Evolutionary conservation across 83 land plant species (phyloP).

Genomic region (Thuja plicata): DNA sequence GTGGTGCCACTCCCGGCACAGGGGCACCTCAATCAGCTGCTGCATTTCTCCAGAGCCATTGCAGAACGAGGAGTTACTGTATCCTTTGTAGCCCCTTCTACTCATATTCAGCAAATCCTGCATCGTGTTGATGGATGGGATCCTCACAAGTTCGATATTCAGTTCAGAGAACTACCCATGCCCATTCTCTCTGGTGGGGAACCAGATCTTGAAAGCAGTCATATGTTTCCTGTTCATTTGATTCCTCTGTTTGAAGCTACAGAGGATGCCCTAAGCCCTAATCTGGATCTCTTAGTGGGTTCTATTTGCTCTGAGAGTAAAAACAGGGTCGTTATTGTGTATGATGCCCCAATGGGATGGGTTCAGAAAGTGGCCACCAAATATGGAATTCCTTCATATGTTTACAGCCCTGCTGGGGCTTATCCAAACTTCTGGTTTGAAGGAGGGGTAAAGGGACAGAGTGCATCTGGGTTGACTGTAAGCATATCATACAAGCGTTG

Average conservation of each 20-base stretch:
- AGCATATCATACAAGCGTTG: constrained; percentile 4
- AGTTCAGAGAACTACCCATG: constrained; percentile 29
- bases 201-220: constrained; percentile 11
- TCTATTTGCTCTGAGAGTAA: constrained; percentile 18
- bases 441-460: neutral
- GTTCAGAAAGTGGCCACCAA: constrained; percentile 28
- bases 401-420: constrained; percentile 28
- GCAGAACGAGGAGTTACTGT: constrained; percentile 27
- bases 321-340: no score
- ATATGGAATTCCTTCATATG: constrained; percentile 19
- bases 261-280: constrained; percentile 21
- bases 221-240: constrained; percentile 48
- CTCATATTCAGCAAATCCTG: constrained; percentile 33
- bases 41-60: constrained; percentile 34
- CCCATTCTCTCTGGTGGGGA: constrained; percentile 22
- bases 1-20: constrained; percentile 52
- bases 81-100: constrained; percentile 26
- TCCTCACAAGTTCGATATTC: constrained; percentile 13
- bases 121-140: constrained; percentile 22
- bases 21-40: constrained; percentile 54
- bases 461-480: neutral
- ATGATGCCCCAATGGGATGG: neutral
- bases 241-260: constrained; percentile 30
- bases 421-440: constrained; percentile 13
- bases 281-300: constrained; percentile 17